Evolutionary conservation across 192 early-diverging fungal species (phyloP).

Genomic region (Gigaspora rosea): DNA sequence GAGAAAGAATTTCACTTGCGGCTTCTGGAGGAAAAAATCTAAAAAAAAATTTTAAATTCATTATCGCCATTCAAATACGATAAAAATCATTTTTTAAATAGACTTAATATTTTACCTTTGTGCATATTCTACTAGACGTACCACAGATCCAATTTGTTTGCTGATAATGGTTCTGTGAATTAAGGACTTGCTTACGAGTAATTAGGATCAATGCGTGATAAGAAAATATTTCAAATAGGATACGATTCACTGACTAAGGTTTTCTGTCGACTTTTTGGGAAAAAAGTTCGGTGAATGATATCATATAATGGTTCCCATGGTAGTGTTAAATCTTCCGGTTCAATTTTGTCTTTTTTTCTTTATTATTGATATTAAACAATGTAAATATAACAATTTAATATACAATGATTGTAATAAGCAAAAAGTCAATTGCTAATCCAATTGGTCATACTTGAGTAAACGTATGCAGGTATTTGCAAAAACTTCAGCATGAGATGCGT

Average conservation of each 20-base stretch:
- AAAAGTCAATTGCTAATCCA: background rate
- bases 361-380: background rate
- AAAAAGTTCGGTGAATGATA: conserved; percentile 53
- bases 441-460: conserved; percentile 63
- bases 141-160: conserved; percentile 50
- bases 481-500: conserved; percentile 61
- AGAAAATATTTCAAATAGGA: conserved; percentile 11
- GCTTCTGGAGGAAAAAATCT: conserved; percentile 73
- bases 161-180: conserved; percentile 33
- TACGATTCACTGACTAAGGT: conserved; percentile 61
- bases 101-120: conserved; percentile 46
- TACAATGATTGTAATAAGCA: conserved; percentile 5
- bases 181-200: background rate
- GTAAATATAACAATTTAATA: background rate
- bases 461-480: conserved; percentile 62
- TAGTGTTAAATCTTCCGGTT: conserved; percentile 62
- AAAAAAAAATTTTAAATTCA: background rate
- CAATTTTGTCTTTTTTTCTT: conserved; percentile 69
- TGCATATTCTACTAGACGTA: conserved; percentile 53
- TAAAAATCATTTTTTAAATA: conserved; percentile 38
- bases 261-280: conserved; percentile 70
- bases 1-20: conserved; percentile 71
- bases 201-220: background rate
- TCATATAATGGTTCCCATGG: conserved; percentile 79
- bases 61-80: conserved; percentile 19